A percentile compares a stretch with the other conserved stretches of the same genome.
Evolutionary conservation across 148 eudicot species (phyloP).

Genomic region (Camellia lanceoleosa): DNA sequence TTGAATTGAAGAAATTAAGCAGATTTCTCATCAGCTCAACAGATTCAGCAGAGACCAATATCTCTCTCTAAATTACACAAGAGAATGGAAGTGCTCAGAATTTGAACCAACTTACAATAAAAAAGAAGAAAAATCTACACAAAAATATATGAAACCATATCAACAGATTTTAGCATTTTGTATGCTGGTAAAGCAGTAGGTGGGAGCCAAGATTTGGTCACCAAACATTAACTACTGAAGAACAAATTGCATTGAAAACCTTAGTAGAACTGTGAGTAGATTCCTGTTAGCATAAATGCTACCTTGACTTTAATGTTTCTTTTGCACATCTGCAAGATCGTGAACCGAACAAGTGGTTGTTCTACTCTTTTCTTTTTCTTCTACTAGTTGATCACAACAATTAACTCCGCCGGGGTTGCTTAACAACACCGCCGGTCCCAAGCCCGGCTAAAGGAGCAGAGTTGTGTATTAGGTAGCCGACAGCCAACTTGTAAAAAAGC

Average conservation of each 20-base stretch:
- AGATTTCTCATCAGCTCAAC: slow-evolving; percentile 30
- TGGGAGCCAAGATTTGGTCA: background rate
- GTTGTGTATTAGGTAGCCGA: no score
- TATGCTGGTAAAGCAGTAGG: background rate
- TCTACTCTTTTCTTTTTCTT: background rate
- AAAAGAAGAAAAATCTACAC: background rate
- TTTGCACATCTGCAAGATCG: background rate
- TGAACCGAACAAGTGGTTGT: background rate
- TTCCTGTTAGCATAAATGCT: background rate
- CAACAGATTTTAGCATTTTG: no score
- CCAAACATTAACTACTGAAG: background rate
- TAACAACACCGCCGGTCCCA: no score
- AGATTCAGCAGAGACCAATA: slow-evolving; percentile 36
- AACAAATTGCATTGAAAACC: background rate
- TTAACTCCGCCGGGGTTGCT: no score
- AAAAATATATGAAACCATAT: background rate
- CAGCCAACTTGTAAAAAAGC: no score
- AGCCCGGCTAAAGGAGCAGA: no score
- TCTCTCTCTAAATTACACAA: slow-evolving; percentile 35
- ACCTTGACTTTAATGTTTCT: background rate
- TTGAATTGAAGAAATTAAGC: slow-evolving; percentile 27
- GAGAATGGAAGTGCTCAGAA: slow-evolving; percentile 6
- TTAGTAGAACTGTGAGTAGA: background rate
- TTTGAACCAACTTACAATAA: background rate
- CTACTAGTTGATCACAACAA: background rate